A percentile compares a stretch with the other conserved stretches of the same genome.
Conservation (phyloP, 768 basidiomycete genomes). For the Suillus subalutaceus region DNA sequence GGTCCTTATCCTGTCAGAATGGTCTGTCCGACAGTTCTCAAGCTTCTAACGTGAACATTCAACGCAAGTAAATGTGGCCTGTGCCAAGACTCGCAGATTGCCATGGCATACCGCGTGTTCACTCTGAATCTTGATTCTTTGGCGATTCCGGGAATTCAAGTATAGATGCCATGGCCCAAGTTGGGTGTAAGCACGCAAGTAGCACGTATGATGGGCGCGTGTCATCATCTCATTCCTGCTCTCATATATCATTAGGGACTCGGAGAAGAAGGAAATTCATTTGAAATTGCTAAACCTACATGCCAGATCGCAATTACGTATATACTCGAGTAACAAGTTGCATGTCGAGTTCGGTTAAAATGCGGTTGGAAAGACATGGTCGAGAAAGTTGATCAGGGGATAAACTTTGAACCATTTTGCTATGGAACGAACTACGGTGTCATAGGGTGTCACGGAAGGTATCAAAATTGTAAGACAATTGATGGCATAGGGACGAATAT, state of each 20-base stretch:
- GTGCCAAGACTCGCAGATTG: background rate
- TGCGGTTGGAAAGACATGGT: background rate
- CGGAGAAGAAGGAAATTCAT: background rate
- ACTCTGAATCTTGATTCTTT: background rate
- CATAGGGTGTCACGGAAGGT: constrained; percentile 1
- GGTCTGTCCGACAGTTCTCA: background rate
- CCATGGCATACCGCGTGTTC: background rate
- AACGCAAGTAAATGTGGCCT: too few relatives aligned
- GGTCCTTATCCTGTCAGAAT: background rate
- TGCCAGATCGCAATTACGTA: background rate
- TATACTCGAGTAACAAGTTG: background rate
- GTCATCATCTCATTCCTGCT: background rate
- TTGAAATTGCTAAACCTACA: background rate
- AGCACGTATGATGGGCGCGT: background rate
- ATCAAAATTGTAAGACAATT: background rate
- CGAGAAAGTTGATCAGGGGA: background rate
- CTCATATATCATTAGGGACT: background rate
- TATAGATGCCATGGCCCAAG: background rate
- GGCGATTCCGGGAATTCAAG: background rate
- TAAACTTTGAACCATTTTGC: background rate
- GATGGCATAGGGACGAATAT: background rate
- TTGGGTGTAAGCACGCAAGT: background rate
- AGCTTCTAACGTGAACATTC: background rate
- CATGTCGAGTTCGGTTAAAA: background rate
- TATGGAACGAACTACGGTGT: background rate